These are phyloP conservation scores for Cercospora sp. DNA, from an alignment of 2,329 filamentous ascomycete species.

Conservation along the genomic window DNA sequence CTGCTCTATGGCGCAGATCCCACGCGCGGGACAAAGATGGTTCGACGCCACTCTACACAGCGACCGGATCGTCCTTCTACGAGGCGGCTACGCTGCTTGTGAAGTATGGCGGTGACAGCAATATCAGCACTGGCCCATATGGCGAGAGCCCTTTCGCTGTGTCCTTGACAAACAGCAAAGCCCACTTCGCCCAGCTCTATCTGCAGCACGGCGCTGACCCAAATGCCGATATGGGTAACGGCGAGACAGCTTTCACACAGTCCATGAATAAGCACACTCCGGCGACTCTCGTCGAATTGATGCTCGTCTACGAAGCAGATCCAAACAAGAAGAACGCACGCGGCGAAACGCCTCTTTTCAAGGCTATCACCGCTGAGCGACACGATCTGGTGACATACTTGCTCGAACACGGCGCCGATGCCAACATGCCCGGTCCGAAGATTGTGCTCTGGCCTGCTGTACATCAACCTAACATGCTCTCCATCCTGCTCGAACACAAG, in stretches of 20 bases:
- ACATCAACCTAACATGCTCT: constrained; percentile 59
- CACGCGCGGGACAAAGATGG: constrained; percentile 61
- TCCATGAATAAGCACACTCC: constrained; percentile 62
- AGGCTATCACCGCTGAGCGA: constrained; percentile 59
- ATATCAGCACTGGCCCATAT: constrained; percentile 53
- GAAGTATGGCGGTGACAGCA: constrained; percentile 65
- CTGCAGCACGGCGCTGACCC: constrained; percentile 63
- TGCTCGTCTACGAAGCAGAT: constrained; percentile 62
- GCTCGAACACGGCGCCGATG: constrained; percentile 62
- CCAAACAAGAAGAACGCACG: constrained; percentile 61
- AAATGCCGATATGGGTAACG: constrained; percentile 54
- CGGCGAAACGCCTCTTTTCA: constrained; percentile 65
- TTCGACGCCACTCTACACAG: constrained; percentile 60
- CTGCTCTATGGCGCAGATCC: constrained; percentile 62
- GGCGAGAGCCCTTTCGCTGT: constrained; percentile 57
- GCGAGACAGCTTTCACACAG: constrained; percentile 62
- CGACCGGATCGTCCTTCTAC: constrained; percentile 50
- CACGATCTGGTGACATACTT: constrained; percentile 58
- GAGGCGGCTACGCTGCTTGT: constrained; percentile 61
- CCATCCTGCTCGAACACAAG: constrained; percentile 56
- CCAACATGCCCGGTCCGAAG: constrained; percentile 59
- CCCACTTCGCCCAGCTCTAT: constrained; percentile 60
- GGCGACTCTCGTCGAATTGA: constrained; percentile 57
- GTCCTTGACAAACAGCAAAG: constrained; percentile 55
- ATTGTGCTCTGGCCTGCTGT: constrained; percentile 66